Evolutionary conservation across 495 filamentous ascomycete genomes (phyloP), one percentile per base, ranked within the genome.

Genomic region (Chlorociboria aeruginascens): DNA sequence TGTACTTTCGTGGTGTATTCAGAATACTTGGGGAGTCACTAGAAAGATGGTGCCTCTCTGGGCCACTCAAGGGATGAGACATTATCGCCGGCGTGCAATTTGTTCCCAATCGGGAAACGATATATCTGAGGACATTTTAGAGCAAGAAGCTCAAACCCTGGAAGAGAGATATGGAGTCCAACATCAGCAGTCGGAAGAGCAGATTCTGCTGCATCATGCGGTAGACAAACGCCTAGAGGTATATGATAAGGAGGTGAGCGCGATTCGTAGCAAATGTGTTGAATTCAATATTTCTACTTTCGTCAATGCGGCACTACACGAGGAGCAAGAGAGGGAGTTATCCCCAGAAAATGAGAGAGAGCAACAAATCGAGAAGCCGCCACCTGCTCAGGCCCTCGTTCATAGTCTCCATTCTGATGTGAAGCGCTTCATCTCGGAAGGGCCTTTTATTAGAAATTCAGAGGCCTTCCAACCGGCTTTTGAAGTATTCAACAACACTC

Each of bases 321-420:
- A 89, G 57, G 82, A 86, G 53, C 81, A 85, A 43, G 83, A 86
- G 57, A 69, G 82, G 0, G 80, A 88, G 52, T 65, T 86, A 0
- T 69, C 73, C 0, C 76, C 74, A 2, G 81, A 86, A 50, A 66
- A 76, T 25, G 74, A 85, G 52, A 63, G 67, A 35, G 78, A 87
- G 48, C 60, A 64, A 10, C 62, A 86, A 32, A 53, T 77, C 0
- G 56, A 82, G 50, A 56, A 64, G 2, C 77, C 82, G 3, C 54
- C 56, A 1, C 14, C 51, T 1, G 60, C 58, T 9, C 12, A 49
- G 8, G 66, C 81, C 0, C 51, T 43, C 0, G 1, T 7, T 0
- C 79, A 81, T 49, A 16, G 3, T 0, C 38, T 81, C 2, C 69
- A 81, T 50, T 29, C 32, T 0, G 67, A 76, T 52, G 31, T 85